Conservation (phyloP, 805 yeast species). For the Candida vaughaniae region DNA sequence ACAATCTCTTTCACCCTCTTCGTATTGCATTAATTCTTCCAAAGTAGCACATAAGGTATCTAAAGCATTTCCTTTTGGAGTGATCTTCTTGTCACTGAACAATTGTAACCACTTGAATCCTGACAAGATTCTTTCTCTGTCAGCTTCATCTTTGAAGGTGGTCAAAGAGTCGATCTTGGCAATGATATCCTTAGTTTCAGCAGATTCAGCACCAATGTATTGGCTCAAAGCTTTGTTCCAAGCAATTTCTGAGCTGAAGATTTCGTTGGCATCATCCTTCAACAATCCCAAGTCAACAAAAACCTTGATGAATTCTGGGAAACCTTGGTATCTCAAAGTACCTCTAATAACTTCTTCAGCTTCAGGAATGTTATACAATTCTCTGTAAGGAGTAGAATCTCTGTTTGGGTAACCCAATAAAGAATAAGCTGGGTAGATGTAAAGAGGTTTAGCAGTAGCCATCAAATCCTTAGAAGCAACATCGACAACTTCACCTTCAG, state of each 20-base stretch:
- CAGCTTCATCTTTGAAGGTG: slow-evolving; percentile 74
- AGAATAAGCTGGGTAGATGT: slow-evolving; percentile 92
- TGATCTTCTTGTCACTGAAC: slow-evolving; percentile 71
- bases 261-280: slow-evolving; percentile 67
- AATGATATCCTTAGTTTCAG: slow-evolving; percentile 68
- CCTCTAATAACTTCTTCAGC: slow-evolving; percentile 97
- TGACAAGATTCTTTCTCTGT: slow-evolving; percentile 79
- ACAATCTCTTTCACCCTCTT: slow-evolving; percentile 91
- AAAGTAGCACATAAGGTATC: slow-evolving; percentile 96
- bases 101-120: slow-evolving; percentile 95
- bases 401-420: slow-evolving; percentile 97
- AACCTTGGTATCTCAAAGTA: slow-evolving; percentile 96
- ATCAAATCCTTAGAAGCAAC: slow-evolving; percentile 88
- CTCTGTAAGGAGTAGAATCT: slow-evolving; percentile 92
- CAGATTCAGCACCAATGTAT: slow-evolving; percentile 71
- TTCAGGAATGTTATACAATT: slow-evolving; percentile 92
- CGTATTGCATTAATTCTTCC: slow-evolving; percentile 95
- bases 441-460: slow-evolving; percentile 94
- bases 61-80: slow-evolving; percentile 90
- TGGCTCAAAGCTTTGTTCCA: slow-evolving; percentile 89
- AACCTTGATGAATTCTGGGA: slow-evolving; percentile 96
- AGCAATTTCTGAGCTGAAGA: slow-evolving; percentile 55
- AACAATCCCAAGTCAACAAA: slow-evolving; percentile 92
- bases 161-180: slow-evolving; percentile 77
- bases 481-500: slow-evolving; percentile 77